phyloP scores from a whole-genome alignment of 768 basidiomycete species.

The Termitomyces sp. region DNA sequence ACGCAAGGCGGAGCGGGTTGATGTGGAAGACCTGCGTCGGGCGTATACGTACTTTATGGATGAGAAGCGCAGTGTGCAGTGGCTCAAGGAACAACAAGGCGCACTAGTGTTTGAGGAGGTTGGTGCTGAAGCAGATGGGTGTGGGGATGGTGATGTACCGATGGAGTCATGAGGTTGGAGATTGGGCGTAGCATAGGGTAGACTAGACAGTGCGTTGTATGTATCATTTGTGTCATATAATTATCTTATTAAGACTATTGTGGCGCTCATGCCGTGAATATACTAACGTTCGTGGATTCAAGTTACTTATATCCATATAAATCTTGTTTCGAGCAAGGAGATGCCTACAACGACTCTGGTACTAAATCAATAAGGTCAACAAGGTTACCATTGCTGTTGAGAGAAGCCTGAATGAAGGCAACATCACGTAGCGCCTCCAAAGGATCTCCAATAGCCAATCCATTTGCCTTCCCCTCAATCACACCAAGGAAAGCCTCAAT shows the following conservation, averaged over 20 bases:
- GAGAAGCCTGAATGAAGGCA: slow-evolving; percentile 72
- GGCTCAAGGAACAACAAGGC: slow-evolving; percentile 84
- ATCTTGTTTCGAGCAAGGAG: neutral
- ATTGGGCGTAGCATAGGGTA: neutral
- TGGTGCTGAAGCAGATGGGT: slow-evolving; percentile 18
- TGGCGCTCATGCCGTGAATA: neutral
- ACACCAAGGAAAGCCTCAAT: slow-evolving; percentile 56
- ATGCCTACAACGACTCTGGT: neutral
- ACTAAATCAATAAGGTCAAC: slow-evolving; percentile 1
- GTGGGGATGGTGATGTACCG: slow-evolving; percentile 27
- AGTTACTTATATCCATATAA: neutral
- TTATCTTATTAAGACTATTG: neutral
- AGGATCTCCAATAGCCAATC: slow-evolving; percentile 50
- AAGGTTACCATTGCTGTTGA: slow-evolving; percentile 33
- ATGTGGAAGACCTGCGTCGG: slow-evolving; percentile 78
- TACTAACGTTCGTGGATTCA: neutral
- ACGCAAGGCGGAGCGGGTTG: slow-evolving; percentile 77
- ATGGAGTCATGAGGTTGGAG: slow-evolving; percentile 20
- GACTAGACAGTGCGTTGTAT: neutral
- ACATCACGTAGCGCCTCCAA: slow-evolving; percentile 67
- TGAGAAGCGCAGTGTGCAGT: slow-evolving; percentile 88
- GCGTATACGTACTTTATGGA: slow-evolving; percentile 92
- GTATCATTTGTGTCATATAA: slow-evolving; percentile 7
- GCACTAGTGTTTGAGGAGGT: slow-evolving; percentile 73
- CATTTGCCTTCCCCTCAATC: slow-evolving; percentile 49